Conservation (phyloP, 208 protist genomes). For the Trichomonas tenax region DNA sequence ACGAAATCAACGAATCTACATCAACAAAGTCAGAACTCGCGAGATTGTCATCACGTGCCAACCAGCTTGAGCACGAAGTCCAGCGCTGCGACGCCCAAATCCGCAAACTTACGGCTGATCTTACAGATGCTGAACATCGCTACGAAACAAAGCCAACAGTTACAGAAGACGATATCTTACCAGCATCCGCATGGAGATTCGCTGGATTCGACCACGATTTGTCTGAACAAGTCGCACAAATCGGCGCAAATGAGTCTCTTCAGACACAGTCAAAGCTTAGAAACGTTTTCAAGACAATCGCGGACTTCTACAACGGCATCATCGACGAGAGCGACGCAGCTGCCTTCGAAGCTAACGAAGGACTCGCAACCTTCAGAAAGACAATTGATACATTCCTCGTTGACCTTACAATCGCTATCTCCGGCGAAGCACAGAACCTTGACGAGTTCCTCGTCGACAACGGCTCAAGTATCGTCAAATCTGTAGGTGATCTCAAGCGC, state of each 20-base stretch:
- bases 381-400: background rate
- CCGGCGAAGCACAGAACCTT: background rate
- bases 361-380: background rate
- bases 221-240: background rate
- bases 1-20: background rate
- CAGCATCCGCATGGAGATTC: background rate
- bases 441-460: background rate
- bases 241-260: background rate
- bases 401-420: background rate
- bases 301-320: background rate
- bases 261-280: background rate
- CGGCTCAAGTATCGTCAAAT: background rate
- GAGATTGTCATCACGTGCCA: background rate
- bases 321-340: background rate
- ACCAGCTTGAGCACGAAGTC: background rate
- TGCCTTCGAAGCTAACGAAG: background rate
- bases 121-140: background rate
- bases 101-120: background rate
- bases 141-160: background rate
- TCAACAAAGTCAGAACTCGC: background rate
- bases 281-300: background rate
- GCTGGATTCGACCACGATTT: background rate
- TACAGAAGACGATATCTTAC: background rate
- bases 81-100: background rate
- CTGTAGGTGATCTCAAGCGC: background rate